phyloP scores from a whole-genome alignment of 768 basidiomycete species.

The Amanita thiersii region DNA sequence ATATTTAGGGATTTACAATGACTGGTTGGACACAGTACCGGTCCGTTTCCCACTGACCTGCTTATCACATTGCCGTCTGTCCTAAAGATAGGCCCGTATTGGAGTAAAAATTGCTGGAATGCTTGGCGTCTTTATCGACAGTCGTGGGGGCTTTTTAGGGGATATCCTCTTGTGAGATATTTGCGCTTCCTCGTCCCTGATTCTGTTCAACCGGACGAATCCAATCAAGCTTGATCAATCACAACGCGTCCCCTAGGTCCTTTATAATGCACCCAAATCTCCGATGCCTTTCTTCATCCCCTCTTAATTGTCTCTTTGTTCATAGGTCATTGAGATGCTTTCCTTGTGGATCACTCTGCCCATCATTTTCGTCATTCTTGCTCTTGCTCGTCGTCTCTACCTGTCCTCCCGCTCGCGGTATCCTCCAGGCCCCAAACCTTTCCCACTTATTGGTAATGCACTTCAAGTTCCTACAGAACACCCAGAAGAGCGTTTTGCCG shows the following conservation, averaged over 20 bases:
- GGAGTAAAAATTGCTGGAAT: too few species aligned
- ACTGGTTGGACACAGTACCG: background rate
- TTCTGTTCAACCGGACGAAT: conserved; percentile 2
- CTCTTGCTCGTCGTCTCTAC: conserved; percentile 17
- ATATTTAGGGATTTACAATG: conserved; percentile 8
- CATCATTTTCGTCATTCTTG: conserved; percentile 10
- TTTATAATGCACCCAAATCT: conserved; percentile 8
- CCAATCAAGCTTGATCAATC: background rate
- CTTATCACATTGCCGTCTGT: background rate
- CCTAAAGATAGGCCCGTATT: too few species aligned
- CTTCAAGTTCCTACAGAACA: conserved; percentile 33
- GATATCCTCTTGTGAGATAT: too few species aligned
- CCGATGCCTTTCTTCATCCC: conserved; percentile 3
- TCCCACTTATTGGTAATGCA: conserved; percentile 40
- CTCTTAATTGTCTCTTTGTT: conserved; percentile 1
- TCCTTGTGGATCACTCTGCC: conserved; percentile 10
- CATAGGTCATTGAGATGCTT: conserved; percentile 3
- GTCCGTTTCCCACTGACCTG: background rate
- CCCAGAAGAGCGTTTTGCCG: conserved; percentile 30
- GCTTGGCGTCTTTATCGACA: too few species aligned
- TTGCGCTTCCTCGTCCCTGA: background rate
- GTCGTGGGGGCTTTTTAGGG: too few species aligned
- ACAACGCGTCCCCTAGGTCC: background rate
- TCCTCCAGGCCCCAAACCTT: conserved; percentile 40
- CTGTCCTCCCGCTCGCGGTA: conserved; percentile 18